Evolutionary conservation across 768 basidiomycete genomes (phyloP).

Genomic region (Boletellus sp.): DNA sequence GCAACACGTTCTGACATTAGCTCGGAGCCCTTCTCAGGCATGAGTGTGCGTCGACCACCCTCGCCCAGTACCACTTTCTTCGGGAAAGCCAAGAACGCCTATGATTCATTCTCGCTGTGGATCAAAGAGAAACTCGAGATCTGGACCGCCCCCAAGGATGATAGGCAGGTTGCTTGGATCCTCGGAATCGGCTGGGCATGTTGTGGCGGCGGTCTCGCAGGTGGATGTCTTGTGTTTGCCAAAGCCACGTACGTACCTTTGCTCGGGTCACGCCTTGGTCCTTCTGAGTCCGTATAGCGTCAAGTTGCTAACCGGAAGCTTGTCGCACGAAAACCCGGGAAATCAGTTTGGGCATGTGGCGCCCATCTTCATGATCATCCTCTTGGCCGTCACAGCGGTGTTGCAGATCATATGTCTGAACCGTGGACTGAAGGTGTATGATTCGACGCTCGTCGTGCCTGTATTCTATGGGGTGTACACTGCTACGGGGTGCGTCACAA

Average conservation of each 20-base stretch:
- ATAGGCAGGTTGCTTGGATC: conserved; percentile 84
- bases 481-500: conserved; percentile 61
- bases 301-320: conserved; percentile 68
- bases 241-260: conserved; percentile 35
- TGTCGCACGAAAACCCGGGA: conserved; percentile 79
- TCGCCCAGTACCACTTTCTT: conserved; percentile 24
- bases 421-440: conserved; percentile 84
- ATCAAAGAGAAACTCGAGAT: conserved; percentile 61
- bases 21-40: conserved; percentile 49
- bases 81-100: conserved; percentile 36
- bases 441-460: conserved; percentile 88
- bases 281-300: conserved; percentile 46
- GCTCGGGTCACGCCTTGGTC: background rate
- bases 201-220: conserved; percentile 86
- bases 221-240: conserved; percentile 84
- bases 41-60: conserved; percentile 30
- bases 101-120: conserved; percentile 48
- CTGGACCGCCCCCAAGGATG: conserved; percentile 77
- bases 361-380: conserved; percentile 68
- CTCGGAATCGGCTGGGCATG: conserved; percentile 94
- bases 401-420: conserved; percentile 91
- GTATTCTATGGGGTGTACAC: conserved; percentile 95
- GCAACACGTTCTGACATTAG: conserved; percentile 65
- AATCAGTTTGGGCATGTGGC: conserved; percentile 83
- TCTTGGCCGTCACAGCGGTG: conserved; percentile 69